Base-by-base conservation (phyloP, 345 rosid genomes). In the Chamaenerion angustifolium region DNA sequence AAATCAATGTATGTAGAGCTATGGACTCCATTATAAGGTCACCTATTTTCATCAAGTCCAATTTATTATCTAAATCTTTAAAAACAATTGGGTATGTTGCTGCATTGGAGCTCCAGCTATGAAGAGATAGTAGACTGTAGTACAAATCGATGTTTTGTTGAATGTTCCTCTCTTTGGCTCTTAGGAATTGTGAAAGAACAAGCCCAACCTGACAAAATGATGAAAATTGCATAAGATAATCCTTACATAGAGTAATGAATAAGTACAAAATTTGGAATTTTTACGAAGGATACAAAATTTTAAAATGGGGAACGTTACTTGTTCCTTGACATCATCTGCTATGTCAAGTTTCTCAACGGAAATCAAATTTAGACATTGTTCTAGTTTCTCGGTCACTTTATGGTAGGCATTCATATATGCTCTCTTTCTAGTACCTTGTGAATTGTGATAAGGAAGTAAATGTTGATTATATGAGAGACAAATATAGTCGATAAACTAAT, bases 321-420 rank as follows among this genome's bases (percentile, higher is more conserved):
- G 98, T 58, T 92, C 98, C 60, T 83, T 92, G 54, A 92, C 96
- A 82, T 92, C 98, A 68, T 87, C 96, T 3, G 96, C 84, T 57
- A 92, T 87, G 55, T 84, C 96, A n/a, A 92, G 87, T 52, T 67
- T 72, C 54, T 84, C 85, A 56, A 40, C 76, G 16, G 93, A 64
- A 64, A 87, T 75, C 69, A 64, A 68, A 64, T 81, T 74, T 57
- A 92, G 68, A 51, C 85, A 76, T 67, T 78, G 83, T 64, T 87
- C 93, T 67, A 87, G 43, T 58, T 51, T 71, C 8, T 69, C 67
- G 10, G 93, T 83, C 62, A 87, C 71, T 61, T 80, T 88, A 66
- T 73, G 60, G 60, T 76, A 78, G 52, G 71, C 80, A 61, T 64
- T 62, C 74, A 83, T 76, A 84, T 71, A 51, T 75, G 75, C 17